A percentile compares a stretch with the other conserved stretches of the same genome.
Evolutionary conservation across 2,329 filamentous ascomycete genomes (phyloP).

Genomic region (Amphichorda felina): DNA sequence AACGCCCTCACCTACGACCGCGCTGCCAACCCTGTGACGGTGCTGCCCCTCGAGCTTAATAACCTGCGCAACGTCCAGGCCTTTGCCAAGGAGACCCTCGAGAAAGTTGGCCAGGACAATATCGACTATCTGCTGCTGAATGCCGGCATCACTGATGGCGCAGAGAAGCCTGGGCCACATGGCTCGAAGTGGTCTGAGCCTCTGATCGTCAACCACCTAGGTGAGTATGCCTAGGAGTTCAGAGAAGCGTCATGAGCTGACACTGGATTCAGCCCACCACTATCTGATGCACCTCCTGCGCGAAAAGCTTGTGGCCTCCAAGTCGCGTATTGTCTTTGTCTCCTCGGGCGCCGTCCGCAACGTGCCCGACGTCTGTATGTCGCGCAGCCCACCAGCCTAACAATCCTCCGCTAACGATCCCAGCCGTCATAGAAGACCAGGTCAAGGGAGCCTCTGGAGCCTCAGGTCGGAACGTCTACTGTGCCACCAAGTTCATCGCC

Average conservation of each 20-base stretch:
- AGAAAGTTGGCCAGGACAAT: conserved; percentile 24
- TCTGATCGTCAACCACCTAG: conserved; percentile 39
- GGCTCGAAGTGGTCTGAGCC: conserved; percentile 37
- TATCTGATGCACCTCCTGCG: conserved; percentile 37
- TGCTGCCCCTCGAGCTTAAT: conserved; percentile 35
- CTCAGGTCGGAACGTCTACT: conserved; percentile 19
- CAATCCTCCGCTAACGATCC: conserved; percentile 13
- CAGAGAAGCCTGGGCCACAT: conserved; percentile 20
- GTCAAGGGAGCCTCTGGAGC: conserved; percentile 26
- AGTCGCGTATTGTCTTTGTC: conserved; percentile 34
- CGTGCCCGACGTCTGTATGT: conserved; percentile 18
- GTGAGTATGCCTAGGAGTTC: no score
- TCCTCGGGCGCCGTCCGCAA: conserved; percentile 34
- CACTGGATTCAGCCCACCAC: conserved; percentile 41
- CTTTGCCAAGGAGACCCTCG: conserved; percentile 32
- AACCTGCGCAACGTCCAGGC: conserved; percentile 29
- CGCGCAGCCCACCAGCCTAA: neutral
- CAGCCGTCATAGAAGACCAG: conserved; percentile 24
- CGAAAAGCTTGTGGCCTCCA: conserved; percentile 32
- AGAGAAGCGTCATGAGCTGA: no score
- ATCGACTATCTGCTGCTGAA: conserved; percentile 39
- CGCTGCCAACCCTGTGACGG: conserved; percentile 24
- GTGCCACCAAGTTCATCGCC: conserved; percentile 35
- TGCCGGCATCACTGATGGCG: conserved; percentile 27
- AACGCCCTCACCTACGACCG: conserved; percentile 28